Evolutionary conservation across 306 rosid species (phyloP).

Genomic region (Potentilla sterilis): DNA sequence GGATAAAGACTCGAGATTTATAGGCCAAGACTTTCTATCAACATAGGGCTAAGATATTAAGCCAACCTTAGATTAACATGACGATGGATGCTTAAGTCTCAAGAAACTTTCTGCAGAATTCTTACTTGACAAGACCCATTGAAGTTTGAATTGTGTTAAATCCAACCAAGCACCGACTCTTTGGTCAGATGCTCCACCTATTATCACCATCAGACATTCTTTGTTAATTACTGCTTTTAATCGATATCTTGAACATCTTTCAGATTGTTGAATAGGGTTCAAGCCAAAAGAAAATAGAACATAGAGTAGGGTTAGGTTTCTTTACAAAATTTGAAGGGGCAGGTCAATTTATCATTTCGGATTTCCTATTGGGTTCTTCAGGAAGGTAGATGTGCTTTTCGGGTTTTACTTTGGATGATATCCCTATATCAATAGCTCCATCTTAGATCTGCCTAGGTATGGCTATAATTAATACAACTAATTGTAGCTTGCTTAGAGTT

Average conservation of each 20-base stretch:
- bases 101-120: not conserved
- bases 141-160: constrained; percentile 6
- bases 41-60: not conserved
- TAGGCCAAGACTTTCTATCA: constrained; percentile 15
- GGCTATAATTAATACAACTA: not conserved
- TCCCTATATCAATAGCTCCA: not conserved
- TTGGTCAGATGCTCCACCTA: not conserved
- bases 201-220: constrained; percentile 1
- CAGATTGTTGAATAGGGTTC: not conserved
- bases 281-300: not conserved
- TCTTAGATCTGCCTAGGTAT: not conserved
- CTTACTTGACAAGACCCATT: not conserved
- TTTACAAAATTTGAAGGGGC: not conserved
- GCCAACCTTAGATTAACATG: not conserved
- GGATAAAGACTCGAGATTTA: not conserved
- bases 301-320: not conserved
- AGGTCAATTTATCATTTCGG: not conserved
- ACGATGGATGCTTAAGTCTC: not conserved
- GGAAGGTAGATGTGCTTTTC: constrained; percentile 8
- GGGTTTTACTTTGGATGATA: not conserved
- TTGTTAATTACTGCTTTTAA: not conserved
- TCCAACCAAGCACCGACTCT: constrained; percentile 2
- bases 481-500: constrained; percentile 12
- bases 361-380: not conserved
- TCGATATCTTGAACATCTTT: not conserved